Percentiles rank a stretch among this genome's conserved stretches.
Evolutionary conservation across 768 basidiomycete genomes (phyloP).

Genomic region (Hygrophoropsis aurantiaca): DNA sequence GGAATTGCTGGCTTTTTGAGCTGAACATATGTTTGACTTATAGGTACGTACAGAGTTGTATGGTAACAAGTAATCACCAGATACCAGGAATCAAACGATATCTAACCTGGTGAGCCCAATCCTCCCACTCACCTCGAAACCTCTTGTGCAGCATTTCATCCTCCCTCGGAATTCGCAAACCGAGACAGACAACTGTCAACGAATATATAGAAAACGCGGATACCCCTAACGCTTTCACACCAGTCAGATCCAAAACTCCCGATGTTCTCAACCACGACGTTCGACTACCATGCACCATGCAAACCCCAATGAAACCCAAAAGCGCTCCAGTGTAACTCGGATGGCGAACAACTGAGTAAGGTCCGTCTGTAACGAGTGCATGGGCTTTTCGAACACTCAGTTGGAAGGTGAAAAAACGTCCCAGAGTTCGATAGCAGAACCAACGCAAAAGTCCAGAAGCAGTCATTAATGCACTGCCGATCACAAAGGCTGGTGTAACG

Average conservation of each 20-base stretch:
- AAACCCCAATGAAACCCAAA: neutral
- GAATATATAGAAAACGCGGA: neutral
- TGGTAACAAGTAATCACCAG: conserved; percentile 7
- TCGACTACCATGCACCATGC: neutral
- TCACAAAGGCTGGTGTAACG: too few relatives aligned
- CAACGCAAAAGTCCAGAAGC: conserved; percentile 40
- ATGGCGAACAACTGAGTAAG: conserved; percentile 18
- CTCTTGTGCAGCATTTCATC: conserved; percentile 7
- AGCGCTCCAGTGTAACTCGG: conserved; percentile 14
- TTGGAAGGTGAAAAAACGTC: conserved; percentile 12
- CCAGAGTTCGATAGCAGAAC: conserved; percentile 43
- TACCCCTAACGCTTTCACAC: neutral
- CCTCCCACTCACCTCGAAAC: conserved; percentile 34
- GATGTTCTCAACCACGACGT: neutral
- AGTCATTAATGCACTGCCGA: too few relatives aligned
- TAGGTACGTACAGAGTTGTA: too few relatives aligned
- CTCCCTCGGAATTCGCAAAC: neutral
- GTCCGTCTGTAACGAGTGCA: conserved; percentile 14
- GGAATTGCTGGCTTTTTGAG: too few relatives aligned
- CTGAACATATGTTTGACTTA: too few relatives aligned
- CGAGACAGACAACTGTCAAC: neutral
- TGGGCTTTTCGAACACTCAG: conserved; percentile 5
- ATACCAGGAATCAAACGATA: conserved; percentile 33
- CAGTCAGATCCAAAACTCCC: neutral
- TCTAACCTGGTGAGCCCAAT: conserved; percentile 26